Conservation (phyloP, 805 yeast species). For the Lipomyces starkeyi region DNA sequence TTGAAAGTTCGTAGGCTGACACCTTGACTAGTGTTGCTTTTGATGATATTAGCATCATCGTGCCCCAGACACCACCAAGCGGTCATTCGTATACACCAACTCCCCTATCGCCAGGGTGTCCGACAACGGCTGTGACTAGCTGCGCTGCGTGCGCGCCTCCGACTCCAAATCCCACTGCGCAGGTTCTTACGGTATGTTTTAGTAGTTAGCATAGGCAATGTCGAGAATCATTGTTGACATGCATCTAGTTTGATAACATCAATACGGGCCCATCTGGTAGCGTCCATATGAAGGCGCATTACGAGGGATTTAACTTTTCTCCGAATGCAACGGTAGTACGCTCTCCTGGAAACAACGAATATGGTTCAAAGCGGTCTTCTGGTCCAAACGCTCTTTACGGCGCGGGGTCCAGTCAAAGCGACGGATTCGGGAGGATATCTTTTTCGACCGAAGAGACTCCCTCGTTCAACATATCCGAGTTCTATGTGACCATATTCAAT, state of each 20-base stretch:
- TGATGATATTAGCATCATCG: constrained; percentile 7
- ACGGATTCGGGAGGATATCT: neutral
- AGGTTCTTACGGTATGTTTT: constrained; percentile 5
- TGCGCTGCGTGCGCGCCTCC: constrained; percentile 12
- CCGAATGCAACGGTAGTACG: constrained; percentile 5
- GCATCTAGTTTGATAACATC: constrained; percentile 10
- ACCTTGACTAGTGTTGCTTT: constrained; percentile 12
- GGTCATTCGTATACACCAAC: neutral
- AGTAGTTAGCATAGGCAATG: neutral
- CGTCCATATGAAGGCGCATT: constrained; percentile 9
- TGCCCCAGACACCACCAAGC: constrained; percentile 7
- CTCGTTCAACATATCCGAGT: constrained; percentile 3
- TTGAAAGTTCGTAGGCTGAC: neutral
- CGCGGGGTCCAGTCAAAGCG: neutral
- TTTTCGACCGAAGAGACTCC: constrained; percentile 4
- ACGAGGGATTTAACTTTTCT: constrained; percentile 12
- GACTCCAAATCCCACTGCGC: constrained; percentile 10
- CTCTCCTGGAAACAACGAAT: constrained; percentile 6
- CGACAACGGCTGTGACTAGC: constrained; percentile 10
- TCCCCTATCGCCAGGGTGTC: constrained; percentile 5
- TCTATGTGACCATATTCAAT: constrained; percentile 14
- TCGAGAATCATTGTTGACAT: neutral
- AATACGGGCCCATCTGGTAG: constrained; percentile 10
- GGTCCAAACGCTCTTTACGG: constrained; percentile 9
- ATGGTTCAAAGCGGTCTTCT: constrained; percentile 15